Conservation (phyloP, 305 asterid species). For the Solanum hybrid region DNA sequence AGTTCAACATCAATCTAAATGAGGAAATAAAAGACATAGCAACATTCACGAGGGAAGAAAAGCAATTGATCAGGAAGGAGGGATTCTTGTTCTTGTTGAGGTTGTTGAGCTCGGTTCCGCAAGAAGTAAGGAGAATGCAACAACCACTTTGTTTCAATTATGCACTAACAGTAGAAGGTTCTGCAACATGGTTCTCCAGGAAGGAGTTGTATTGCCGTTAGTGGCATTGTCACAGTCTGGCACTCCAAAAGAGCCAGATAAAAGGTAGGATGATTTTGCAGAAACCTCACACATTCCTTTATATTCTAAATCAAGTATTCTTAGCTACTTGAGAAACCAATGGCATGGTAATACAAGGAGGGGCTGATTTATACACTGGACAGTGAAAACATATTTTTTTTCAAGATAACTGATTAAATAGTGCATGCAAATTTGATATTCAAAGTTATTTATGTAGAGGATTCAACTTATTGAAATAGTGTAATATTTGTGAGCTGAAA, state of each 20-base stretch:
- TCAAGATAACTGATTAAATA: not conserved
- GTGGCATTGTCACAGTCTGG: not conserved
- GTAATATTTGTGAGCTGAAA: not conserved
- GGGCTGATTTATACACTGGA: constrained; percentile 1
- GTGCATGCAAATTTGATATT: not conserved
- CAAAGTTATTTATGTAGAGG: not conserved
- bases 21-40: not conserved
- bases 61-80: not conserved
- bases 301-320: not conserved
- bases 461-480: not conserved
- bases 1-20: not conserved
- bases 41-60: not conserved
- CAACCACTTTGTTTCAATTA: not conserved
- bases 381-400: not conserved
- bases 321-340: not conserved
- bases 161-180: not conserved
- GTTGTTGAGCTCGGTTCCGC: constrained; percentile 17
- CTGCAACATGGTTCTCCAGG: constrained; percentile 20
- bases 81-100: not conserved
- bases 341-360: not conserved
- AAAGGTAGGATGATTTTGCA: not conserved
- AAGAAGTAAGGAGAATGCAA: not conserved
- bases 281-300: not conserved
- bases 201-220: not conserved
- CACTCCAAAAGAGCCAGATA: not conserved